Percentiles rank a stretch among this genome's conserved stretches.
phyloP scores from a whole-genome alignment of 495 filamentous ascomycete genomes.

The Sordaria brevicollis region DNA sequence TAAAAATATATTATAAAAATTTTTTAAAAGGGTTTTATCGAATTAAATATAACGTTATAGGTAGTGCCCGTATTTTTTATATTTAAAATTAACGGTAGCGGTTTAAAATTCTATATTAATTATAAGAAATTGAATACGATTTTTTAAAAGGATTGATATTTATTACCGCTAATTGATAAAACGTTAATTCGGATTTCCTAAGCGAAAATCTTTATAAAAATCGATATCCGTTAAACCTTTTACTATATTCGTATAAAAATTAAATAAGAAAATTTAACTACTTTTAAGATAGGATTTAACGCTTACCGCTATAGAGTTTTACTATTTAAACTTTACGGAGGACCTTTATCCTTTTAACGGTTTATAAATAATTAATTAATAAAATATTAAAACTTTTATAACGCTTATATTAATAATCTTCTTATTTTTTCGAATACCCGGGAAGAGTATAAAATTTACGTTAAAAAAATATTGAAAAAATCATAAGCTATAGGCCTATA shows the following conservation, averaged over 20 bases:
- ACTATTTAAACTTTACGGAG: slow-evolving; percentile 23
- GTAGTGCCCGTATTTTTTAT: slow-evolving; percentile 27
- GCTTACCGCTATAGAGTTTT: slow-evolving; percentile 23
- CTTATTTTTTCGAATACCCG: background rate
- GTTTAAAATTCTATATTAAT: too few species aligned
- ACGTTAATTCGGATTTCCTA: slow-evolving; percentile 18
- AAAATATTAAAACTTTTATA: slow-evolving; percentile 10
- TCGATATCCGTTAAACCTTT: slow-evolving; percentile 32
- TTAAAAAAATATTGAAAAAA: slow-evolving; percentile 2
- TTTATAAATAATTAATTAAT: slow-evolving; percentile 21
- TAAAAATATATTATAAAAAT: slow-evolving; percentile 4
- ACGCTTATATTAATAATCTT: background rate
- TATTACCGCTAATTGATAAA: slow-evolving; percentile 36
- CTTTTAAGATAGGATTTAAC: slow-evolving; percentile 19
- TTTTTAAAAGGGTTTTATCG: slow-evolving; percentile 3
- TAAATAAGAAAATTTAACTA: slow-evolving; percentile 19
- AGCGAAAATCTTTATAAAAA: slow-evolving; percentile 28
- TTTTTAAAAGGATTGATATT: slow-evolving; percentile 33
- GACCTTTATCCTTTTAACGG: slow-evolving; percentile 15
- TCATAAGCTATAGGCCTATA: slow-evolving; percentile 10
- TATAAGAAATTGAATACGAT: slow-evolving; percentile 36
- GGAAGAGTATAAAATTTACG: background rate
- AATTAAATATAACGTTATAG: background rate
- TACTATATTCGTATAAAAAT: slow-evolving; percentile 14
- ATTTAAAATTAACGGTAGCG: slow-evolving; percentile 20